Percentiles rank a stretch among this genome's conserved stretches.
Conservation (phyloP, 148 eudicot genomes). For the Beta vulgaris region DNA sequence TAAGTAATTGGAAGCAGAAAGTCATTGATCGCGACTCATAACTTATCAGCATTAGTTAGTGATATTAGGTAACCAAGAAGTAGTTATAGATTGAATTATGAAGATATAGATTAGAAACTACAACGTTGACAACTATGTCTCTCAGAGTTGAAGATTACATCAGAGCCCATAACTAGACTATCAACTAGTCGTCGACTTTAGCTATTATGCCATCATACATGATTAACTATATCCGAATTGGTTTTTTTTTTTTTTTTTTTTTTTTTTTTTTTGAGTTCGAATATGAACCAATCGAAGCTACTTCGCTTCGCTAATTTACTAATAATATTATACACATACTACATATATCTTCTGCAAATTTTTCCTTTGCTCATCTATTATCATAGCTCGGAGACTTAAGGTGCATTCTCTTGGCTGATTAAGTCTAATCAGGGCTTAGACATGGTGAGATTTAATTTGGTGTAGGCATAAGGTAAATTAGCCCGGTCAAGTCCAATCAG, state of each 20-base stretch:
- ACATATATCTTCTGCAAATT: too few relatives aligned
- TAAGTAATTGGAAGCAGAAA: constrained; percentile 4
- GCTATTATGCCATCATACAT: constrained; percentile 12
- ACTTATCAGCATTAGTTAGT: constrained; percentile 14
- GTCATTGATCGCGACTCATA: constrained; percentile 11
- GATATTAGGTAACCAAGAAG: constrained; percentile 34
- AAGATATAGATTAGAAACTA: constrained; percentile 14
- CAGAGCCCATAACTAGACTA: constrained; percentile 4
- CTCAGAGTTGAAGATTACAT: constrained; percentile 12
- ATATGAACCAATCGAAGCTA: constrained; percentile 2
- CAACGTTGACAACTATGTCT: constrained; percentile 16
- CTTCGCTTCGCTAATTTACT: constrained; percentile 17
- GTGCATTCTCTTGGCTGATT: too few relatives aligned
- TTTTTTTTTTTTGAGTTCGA: constrained; percentile 14
- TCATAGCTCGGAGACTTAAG: too few relatives aligned
- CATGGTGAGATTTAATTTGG: too few relatives aligned
- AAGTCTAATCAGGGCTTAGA: too few relatives aligned
- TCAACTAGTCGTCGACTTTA: constrained; percentile 16
- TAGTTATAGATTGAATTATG: constrained; percentile 16
- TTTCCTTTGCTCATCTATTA: constrained; percentile 7
- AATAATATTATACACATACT: constrained; percentile 17
- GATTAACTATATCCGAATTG: constrained; percentile 1
- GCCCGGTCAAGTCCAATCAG: too few relatives aligned
- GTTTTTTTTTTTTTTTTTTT: too few relatives aligned
- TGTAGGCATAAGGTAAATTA: too few relatives aligned